These are phyloP conservation scores for Castanea mollissima DNA, from an alignment of 306 rosid species.

Conservation along the genomic window DNA sequence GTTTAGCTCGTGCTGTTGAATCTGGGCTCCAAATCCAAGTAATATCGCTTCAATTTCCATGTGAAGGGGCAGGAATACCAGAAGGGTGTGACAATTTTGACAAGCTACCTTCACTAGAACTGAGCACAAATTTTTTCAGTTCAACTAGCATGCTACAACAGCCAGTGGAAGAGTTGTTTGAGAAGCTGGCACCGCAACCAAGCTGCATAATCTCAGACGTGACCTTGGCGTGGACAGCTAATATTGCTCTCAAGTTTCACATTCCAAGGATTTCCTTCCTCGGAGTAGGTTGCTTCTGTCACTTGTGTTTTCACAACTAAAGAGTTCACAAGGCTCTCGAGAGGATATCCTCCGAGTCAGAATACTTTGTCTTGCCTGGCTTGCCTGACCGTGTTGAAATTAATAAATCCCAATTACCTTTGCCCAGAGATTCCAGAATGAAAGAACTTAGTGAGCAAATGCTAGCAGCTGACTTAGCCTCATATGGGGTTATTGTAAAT, in stretches of 20 bases:
- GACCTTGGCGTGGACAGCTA: conserved; percentile 44
- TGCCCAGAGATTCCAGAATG: neutral
- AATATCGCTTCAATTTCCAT: conserved; percentile 28
- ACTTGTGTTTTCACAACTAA: conserved; percentile 18
- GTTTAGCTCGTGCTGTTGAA: neutral
- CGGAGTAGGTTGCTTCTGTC: conserved; percentile 42
- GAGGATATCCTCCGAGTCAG: conserved; percentile 9
- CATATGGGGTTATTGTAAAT: conserved; percentile 32
- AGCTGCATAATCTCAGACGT: conserved; percentile 44
- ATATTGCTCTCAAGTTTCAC: conserved; percentile 36
- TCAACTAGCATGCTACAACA: conserved; percentile 20
- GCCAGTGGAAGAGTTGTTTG: conserved; percentile 29
- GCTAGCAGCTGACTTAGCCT: neutral
- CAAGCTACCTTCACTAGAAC: conserved; percentile 24
- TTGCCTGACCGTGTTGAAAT: conserved; percentile 30
- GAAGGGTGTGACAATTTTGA: conserved; percentile 47
- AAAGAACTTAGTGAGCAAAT: neutral
- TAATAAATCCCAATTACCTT: conserved; percentile 10
- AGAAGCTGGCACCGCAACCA: conserved; percentile 31
- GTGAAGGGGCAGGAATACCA: conserved; percentile 35
- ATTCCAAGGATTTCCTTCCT: conserved; percentile 64
- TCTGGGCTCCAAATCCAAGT: conserved; percentile 24
- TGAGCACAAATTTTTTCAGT: conserved; percentile 14
- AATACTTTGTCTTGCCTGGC: conserved; percentile 32
- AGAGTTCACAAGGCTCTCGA: neutral